Percentiles rank a stretch among this genome's conserved stretches.
Evolutionary conservation across 768 basidiomycete species (phyloP).

Genomic region (Multifurca ochricompacta): DNA sequence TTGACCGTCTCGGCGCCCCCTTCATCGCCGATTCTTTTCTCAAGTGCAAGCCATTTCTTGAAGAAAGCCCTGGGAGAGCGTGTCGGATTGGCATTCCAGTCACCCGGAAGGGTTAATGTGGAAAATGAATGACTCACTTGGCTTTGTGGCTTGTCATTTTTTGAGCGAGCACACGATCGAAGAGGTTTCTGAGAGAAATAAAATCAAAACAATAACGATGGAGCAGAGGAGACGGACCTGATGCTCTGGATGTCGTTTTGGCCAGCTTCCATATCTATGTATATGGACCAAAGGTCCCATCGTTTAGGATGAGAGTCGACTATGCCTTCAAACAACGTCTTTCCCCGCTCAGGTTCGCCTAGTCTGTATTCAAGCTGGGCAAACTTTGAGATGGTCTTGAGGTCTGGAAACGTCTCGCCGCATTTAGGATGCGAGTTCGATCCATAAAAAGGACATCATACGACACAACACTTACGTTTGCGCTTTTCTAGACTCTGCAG

Average conservation of each 20-base stretch:
- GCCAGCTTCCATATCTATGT: conserved; percentile 91
- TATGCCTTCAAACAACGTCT: conserved; percentile 94
- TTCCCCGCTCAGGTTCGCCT: conserved; percentile 90
- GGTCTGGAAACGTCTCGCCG: conserved; percentile 43
- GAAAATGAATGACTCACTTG: conserved; percentile 55
- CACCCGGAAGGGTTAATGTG: background rate
- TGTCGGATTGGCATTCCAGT: background rate
- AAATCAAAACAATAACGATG: background rate
- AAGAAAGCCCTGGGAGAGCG: conserved; percentile 64
- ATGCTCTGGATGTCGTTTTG: conserved; percentile 73
- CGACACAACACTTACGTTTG: conserved; percentile 82
- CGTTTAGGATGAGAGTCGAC: conserved; percentile 92
- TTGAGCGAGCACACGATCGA: conserved; percentile 69
- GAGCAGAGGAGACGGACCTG: conserved; percentile 38
- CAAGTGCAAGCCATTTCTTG: conserved; percentile 94
- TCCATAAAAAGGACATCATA: no score
- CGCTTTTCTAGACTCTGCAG: conserved; percentile 88
- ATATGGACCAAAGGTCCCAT: conserved; percentile 92
- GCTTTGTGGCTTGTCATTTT: conserved; percentile 96
- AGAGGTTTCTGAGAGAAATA: conserved; percentile 53
- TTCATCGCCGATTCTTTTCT: conserved; percentile 80
- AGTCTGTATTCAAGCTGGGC: conserved; percentile 92
- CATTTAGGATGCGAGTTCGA: background rate
- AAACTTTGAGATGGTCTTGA: conserved; percentile 93
- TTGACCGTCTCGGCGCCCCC: conserved; percentile 77